Evolutionary conservation across 441 rosid genomes (phyloP), one percentile per base, ranked within the genome.

Genomic region (Populus hybrid): DNA sequence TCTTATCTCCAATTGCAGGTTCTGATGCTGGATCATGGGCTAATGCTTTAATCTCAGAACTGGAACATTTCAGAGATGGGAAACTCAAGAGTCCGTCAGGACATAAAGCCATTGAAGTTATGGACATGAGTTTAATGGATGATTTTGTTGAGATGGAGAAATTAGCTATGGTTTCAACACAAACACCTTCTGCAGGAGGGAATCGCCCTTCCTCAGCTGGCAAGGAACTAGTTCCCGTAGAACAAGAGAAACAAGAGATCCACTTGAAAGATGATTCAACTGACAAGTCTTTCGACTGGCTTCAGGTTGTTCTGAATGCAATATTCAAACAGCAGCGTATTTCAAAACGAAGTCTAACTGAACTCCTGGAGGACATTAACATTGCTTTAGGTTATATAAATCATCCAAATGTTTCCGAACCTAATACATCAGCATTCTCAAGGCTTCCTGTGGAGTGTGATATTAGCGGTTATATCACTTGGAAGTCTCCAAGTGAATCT

Each of bases 111-210:
- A 77, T 76, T 63, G 79, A 69, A 76, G 77, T 74, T 84, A 79
- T 88, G 67, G 90, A 87, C 81, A 81, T 93, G 86, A 90, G 89
- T 81, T 92, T 96, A 54, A 96, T 96, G 98, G 96, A 94, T 30
- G 99, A 96, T 81, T 96, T 96, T 77, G 91, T 89, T 28, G 98
- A 93, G 83, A 94, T 96, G 99, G 99, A 96, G 85, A 91, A 90
- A 88, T 80, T 96, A 74, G 98, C 98, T 26, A 81, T 89, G 78
- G 83, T 86, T 80, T 74, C 95, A 67, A 74, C 82, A 46, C 83
- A 85, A 69, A 57, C 80, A 77, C 83, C 80, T 74, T 69, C 86
- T 63, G 86, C 75, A 65, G 73, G 70, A 35, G 72, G 57, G 65
- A 46, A 35, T 66, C 75, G 74, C 28, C 73, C 36, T 40, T 66